phyloP scores from a whole-genome alignment of 306 rosid species.

The Castanea sativa region DNA sequence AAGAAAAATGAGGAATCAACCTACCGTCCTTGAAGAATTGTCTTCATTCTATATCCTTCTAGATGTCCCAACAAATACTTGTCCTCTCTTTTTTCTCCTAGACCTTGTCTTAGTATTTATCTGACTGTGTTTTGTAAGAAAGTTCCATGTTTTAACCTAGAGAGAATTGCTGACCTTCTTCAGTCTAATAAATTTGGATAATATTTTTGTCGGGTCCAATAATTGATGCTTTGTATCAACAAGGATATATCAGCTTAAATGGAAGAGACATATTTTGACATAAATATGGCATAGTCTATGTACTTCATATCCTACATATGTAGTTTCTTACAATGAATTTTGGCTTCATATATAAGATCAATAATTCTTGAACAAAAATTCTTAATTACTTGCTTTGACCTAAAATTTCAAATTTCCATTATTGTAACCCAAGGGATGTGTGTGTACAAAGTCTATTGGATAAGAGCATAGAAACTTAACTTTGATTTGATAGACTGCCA shows the following conservation, averaged over 20 bases:
- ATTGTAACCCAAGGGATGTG: too few relatives aligned
- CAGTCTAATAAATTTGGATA: conserved; percentile 13
- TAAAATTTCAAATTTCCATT: not conserved
- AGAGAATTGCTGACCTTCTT: not conserved
- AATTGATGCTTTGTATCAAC: not conserved
- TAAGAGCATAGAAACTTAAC: too few relatives aligned
- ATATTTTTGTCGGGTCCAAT: not conserved
- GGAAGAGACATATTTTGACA: too few relatives aligned
- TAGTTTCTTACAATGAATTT: conserved; percentile 36
- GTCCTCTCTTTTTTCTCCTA: conserved; percentile 4
- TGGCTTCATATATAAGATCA: conserved; percentile 34
- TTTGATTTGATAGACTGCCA: too few relatives aligned
- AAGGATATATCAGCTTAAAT: not conserved
- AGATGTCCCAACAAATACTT: conserved; percentile 5
- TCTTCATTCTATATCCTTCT: conserved; percentile 23
- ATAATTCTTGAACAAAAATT: conserved; percentile 44
- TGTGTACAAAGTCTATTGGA: too few relatives aligned
- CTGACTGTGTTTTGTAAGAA: conserved; percentile 1
- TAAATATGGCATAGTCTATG: not conserved
- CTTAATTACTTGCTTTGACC: conserved; percentile 8
- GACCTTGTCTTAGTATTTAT: conserved; percentile 27
- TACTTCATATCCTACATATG: not conserved
- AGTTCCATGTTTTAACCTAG: not conserved
- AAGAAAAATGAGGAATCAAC: conserved; percentile 68
- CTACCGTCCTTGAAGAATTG: conserved; percentile 58